Percentiles rank a stretch among this genome's conserved stretches.
Evolutionary conservation across 2,329 filamentous ascomycete genomes (phyloP).

Genomic region (Colletotrichum melonis): DNA sequence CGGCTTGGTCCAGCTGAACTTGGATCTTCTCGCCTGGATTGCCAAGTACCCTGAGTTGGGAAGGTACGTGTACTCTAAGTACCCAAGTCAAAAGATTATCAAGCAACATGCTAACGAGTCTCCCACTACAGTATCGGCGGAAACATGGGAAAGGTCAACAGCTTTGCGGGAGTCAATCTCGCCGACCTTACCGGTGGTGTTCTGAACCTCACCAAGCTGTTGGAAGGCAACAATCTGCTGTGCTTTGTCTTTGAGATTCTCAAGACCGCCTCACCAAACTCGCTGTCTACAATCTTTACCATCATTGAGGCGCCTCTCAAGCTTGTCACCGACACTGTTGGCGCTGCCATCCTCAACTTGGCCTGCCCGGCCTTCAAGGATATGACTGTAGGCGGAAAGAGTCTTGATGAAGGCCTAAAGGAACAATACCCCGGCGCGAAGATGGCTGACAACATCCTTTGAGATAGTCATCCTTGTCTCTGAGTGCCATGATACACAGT

Average conservation of each 20-base stretch:
- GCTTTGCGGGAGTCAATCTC: constrained; percentile 59
- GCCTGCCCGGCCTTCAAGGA: constrained; percentile 45
- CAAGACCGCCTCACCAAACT: constrained; percentile 54
- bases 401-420: constrained; percentile 21
- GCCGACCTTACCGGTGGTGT: constrained; percentile 56
- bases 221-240: constrained; percentile 59
- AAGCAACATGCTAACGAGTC: not conserved
- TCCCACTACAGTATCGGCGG: constrained; percentile 55
- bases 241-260: constrained; percentile 53
- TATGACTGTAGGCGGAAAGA: constrained; percentile 40
- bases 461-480: not conserved
- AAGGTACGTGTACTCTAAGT: not conserved
- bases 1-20: constrained; percentile 52
- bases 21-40: constrained; percentile 52
- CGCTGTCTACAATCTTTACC: constrained; percentile 50
- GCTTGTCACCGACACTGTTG: constrained; percentile 47
- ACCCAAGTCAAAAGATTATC: too few relatives aligned
- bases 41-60: constrained; percentile 54
- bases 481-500: too few relatives aligned
- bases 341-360: constrained; percentile 41
- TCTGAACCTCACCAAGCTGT: constrained; percentile 52
- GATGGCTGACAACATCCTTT: constrained; percentile 10
- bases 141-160: constrained; percentile 62
- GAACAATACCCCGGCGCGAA: constrained; percentile 17
- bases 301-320: constrained; percentile 45